phyloP scores from a whole-genome alignment of 306 rosid species.

The Pueraria montana region DNA sequence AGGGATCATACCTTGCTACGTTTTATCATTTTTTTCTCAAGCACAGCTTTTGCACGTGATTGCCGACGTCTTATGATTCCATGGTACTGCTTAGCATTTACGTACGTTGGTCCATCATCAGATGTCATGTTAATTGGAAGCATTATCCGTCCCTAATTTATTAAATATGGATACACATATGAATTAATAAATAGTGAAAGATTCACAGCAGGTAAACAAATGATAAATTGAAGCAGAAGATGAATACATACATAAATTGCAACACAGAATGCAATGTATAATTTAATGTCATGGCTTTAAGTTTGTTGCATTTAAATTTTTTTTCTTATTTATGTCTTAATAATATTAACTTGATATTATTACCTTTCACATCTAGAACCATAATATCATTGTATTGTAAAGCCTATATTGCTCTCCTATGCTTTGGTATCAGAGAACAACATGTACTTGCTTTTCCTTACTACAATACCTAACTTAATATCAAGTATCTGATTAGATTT shows the following conservation, averaged over 20 bases:
- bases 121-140: constrained; percentile 70
- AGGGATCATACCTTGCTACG: constrained; percentile 66
- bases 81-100: constrained; percentile 87
- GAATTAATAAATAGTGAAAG: constrained; percentile 42
- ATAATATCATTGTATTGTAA: background rate
- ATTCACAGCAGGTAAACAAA: constrained; percentile 5
- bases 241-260: constrained; percentile 19
- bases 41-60: constrained; percentile 79
- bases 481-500: constrained; percentile 4
- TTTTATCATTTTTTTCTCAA: constrained; percentile 55
- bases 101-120: constrained; percentile 84
- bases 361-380: background rate
- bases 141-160: constrained; percentile 78
- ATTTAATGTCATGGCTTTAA: constrained; percentile 26
- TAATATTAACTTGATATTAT: background rate
- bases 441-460: background rate
- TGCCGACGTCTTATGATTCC: constrained; percentile 85
- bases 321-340: background rate
- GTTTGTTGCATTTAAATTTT: background rate
- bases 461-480: background rate
- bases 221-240: constrained; percentile 5
- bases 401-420: constrained; percentile 2
- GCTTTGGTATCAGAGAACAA: background rate
- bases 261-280: background rate
- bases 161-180: constrained; percentile 33